A percentile compares a stretch with the other conserved stretches of the same genome.
These are phyloP conservation scores for Aureobasidium sp. DNA, from an alignment of 2,329 filamentous ascomycete species.

Conservation along the genomic window DNA sequence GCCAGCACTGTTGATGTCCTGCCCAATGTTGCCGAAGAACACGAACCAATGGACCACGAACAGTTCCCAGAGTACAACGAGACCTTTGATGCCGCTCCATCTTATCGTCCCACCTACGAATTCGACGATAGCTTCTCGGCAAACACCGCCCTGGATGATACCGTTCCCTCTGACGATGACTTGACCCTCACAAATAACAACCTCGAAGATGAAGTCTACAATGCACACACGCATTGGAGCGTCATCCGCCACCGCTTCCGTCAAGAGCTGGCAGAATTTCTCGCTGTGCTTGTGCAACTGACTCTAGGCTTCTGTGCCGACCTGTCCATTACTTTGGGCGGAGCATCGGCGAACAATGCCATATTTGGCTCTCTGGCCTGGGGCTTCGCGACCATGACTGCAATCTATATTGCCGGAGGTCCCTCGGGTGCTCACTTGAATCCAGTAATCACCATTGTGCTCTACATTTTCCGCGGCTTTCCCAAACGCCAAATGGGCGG, in stretches of 20 bases:
- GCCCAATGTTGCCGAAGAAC: neutral
- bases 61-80: neutral
- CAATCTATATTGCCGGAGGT: conserved; percentile 40
- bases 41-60: neutral
- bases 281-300: conserved; percentile 8
- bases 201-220: conserved; percentile 11
- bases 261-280: conserved; percentile 8
- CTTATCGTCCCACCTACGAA: conserved; percentile 1
- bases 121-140: conserved; percentile 11
- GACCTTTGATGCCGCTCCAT: neutral
- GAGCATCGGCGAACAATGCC: conserved; percentile 20
- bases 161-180: neutral
- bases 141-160: neutral
- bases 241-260: conserved; percentile 7
- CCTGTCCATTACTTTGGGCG: neutral
- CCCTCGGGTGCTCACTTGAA: conserved; percentile 44
- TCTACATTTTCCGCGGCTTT: conserved; percentile 44
- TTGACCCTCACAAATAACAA: neutral
- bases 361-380: conserved; percentile 36
- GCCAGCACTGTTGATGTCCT: neutral
- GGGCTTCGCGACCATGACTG: conserved; percentile 37
- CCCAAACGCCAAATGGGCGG: conserved; percentile 45
- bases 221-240: conserved; percentile 8
- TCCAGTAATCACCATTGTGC: conserved; percentile 38
- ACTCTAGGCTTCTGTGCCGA: conserved; percentile 12